These are phyloP conservation scores for Trametes hirsuta DNA, from an alignment of 1,284 basidiomycete genomes.

Conservation along the genomic window DNA sequence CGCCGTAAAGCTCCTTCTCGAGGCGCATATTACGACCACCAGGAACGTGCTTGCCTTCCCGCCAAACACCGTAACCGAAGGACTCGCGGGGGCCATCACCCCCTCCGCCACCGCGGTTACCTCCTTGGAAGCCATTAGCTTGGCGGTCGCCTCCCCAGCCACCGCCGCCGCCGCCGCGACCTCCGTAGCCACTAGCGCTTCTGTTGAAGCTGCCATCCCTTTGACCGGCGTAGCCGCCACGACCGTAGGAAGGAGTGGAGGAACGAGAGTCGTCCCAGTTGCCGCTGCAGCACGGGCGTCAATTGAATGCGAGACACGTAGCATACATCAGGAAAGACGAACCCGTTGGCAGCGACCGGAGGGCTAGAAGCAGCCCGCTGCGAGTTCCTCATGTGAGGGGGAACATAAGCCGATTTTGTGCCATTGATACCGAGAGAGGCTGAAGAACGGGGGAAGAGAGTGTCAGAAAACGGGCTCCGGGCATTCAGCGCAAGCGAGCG, in stretches of 20 bases:
- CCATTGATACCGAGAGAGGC: conserved; percentile 75
- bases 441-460: conserved; percentile 31
- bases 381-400: conserved; percentile 85
- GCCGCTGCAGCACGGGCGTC: conserved; percentile 41
- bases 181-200: conserved; percentile 44
- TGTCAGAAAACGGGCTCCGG: conserved; percentile 8
- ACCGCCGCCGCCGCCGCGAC: conserved; percentile 42
- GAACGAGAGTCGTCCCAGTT: conserved; percentile 74
- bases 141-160: conserved; percentile 50
- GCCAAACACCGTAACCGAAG: conserved; percentile 85
- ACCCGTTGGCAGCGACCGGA: conserved; percentile 52
- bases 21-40: conserved; percentile 84
- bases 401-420: conserved; percentile 86
- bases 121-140: conserved; percentile 42
- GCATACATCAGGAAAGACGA: conserved; percentile 26
- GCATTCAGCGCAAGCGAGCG: conserved; percentile 19
- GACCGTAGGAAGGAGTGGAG: conserved; percentile 51
- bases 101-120: conserved; percentile 34
- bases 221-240: conserved; percentile 50
- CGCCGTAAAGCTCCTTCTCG: conserved; percentile 97
- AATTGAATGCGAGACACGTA: conserved; percentile 23
- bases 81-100: conserved; percentile 52
- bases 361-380: conserved; percentile 77
- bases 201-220: conserved; percentile 41
- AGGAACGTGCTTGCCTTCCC: conserved; percentile 84